Evolutionary conservation across 441 rosid species (phyloP).

Genomic region (Metrosideros polymorpha): DNA sequence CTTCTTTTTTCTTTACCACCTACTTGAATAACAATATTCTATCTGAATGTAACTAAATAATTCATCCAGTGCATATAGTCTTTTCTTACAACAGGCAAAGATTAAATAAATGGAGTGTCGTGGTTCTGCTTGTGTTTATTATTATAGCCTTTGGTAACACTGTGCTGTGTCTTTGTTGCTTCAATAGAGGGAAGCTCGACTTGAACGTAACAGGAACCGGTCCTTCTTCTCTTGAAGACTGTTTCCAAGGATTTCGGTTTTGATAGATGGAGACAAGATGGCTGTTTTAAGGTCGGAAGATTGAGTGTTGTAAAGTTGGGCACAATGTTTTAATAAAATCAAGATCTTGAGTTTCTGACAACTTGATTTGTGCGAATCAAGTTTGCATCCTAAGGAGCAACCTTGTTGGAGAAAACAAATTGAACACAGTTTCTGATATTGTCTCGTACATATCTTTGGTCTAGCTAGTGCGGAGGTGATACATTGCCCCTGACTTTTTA

Average conservation of each 20-base stretch:
- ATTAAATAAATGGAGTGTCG: background rate
- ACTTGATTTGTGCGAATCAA: background rate
- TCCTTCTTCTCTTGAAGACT: constrained; percentile 57
- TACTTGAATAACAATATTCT: background rate
- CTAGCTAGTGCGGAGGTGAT: background rate
- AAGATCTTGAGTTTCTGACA: background rate
- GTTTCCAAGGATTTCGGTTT: background rate
- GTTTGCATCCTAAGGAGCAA: background rate
- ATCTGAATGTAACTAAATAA: background rate
- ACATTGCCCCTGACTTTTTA: background rate
- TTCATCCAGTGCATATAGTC: background rate
- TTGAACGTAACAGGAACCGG: constrained; percentile 77
- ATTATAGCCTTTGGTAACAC: background rate
- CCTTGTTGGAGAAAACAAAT: background rate
- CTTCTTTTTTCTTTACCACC: background rate
- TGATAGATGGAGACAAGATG: background rate
- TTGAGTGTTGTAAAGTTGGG: background rate
- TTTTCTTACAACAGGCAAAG: background rate
- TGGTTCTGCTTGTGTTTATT: background rate
- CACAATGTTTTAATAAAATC: background rate
- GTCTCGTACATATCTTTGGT: background rate
- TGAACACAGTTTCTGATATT: background rate
- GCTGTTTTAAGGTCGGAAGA: background rate
- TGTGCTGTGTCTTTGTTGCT: background rate
- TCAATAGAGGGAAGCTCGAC: constrained; percentile 81